A percentile compares a stretch with the other conserved stretches of the same genome.
Evolutionary conservation across 2,329 filamentous ascomycete species (phyloP).

Genomic region (Monosporascus sp.): DNA sequence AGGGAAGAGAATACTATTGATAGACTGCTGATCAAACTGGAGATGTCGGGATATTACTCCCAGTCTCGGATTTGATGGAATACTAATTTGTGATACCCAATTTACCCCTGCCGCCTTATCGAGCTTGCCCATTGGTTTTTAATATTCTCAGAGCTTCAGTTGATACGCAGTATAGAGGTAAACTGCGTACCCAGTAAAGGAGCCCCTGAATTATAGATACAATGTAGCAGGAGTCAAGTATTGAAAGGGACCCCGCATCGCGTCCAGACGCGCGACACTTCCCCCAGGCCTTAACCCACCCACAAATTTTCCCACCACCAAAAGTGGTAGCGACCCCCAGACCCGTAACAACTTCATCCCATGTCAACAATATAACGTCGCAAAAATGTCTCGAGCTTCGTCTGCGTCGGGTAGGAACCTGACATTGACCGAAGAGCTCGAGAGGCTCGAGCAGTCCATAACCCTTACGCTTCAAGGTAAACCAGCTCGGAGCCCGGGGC

Average conservation of each 20-base stretch:
- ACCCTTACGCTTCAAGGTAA: slow-evolving; percentile 89
- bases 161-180: background rate
- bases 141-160: background rate
- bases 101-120: background rate
- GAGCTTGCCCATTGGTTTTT: too few species aligned
- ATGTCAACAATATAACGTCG: slow-evolving; percentile 5
- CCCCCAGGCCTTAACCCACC: background rate
- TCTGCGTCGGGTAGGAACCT: slow-evolving; percentile 50
- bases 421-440: slow-evolving; percentile 88
- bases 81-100: slow-evolving; percentile 17
- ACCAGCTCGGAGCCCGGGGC: background rate
- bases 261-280: slow-evolving; percentile 10
- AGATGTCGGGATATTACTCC: slow-evolving; percentile 65
- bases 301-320: slow-evolving; percentile 6
- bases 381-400: slow-evolving; percentile 45
- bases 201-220: too few species aligned
- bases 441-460: slow-evolving; percentile 93
- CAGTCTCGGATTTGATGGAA: slow-evolving; percentile 18
- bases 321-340: background rate
- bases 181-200: too few species aligned
- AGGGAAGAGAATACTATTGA: slow-evolving; percentile 58
- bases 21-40: slow-evolving; percentile 63
- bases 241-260: slow-evolving; percentile 13
- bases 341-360: slow-evolving; percentile 1
- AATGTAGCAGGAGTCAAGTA: too few species aligned